These are phyloP conservation scores for Candida albicans DNA, from an alignment of 1,139 yeast species.

Conservation along the genomic window DNA sequence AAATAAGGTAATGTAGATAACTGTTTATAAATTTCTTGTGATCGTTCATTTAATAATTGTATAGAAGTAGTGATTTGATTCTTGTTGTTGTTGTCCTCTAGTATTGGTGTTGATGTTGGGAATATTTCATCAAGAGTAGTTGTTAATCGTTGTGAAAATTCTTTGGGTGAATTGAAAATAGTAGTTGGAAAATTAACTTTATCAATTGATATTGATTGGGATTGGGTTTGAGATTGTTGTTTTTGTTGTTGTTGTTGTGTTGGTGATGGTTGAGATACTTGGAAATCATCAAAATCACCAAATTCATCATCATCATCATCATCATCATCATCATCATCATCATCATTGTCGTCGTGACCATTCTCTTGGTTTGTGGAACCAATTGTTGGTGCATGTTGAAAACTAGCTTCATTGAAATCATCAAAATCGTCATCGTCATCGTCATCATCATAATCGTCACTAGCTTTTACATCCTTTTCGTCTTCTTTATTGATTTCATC, in stretches of 20 bases:
- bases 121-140: constrained; percentile 21
- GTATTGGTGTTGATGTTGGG: constrained; percentile 9
- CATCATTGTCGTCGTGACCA: constrained; percentile 6
- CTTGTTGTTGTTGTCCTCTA: neutral
- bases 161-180: neutral
- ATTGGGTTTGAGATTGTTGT: neutral
- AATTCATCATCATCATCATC: constrained; percentile 8
- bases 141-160: constrained; percentile 3
- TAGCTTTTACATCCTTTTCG: constrained; percentile 10
- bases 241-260: neutral
- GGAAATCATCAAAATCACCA: constrained; percentile 14
- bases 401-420: constrained; percentile 11
- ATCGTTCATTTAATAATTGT: constrained; percentile 25
- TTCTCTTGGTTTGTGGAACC: neutral
- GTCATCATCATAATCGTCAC: constrained; percentile 2
- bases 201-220: neutral
- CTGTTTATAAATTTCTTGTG: constrained; percentile 31
- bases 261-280: constrained; percentile 1
- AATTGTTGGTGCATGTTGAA: constrained; percentile 1
- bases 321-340: constrained; percentile 3
- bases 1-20: constrained; percentile 43
- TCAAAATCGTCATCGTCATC: constrained; percentile 11
- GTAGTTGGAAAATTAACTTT: neutral
- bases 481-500: too few relatives aligned
- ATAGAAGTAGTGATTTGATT: neutral